phyloP scores from a whole-genome alignment of 2,329 filamentous ascomycete genomes.

The Thielaviopsis populi region DNA sequence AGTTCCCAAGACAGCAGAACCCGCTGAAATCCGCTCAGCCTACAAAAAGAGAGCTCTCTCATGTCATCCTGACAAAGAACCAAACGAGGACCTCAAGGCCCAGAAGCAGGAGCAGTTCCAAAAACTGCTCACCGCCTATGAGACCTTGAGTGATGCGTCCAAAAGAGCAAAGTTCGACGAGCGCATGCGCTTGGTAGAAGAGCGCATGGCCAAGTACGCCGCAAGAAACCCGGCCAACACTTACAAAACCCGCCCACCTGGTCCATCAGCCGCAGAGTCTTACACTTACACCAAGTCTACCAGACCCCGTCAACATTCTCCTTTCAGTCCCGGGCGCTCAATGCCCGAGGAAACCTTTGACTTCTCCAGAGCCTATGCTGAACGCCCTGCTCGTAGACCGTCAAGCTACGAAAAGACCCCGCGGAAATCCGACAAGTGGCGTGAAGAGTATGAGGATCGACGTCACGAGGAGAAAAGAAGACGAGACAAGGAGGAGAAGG shows the following conservation, averaged over 20 bases:
- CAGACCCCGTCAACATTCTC: background rate
- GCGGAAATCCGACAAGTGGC: background rate
- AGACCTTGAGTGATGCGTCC: conserved; percentile 66
- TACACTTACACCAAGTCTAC: background rate
- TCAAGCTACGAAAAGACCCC: conserved; percentile 11
- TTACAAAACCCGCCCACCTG: conserved; percentile 19
- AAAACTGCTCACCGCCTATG: conserved; percentile 82
- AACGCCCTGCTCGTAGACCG: background rate
- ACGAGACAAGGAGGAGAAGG: conserved; percentile 24
- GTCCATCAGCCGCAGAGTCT: background rate
- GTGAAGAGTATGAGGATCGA: conserved; percentile 14
- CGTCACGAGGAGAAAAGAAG: conserved; percentile 22
- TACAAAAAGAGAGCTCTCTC: conserved; percentile 78
- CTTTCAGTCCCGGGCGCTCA: background rate
- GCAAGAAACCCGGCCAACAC: conserved; percentile 22
- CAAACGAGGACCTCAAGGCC: conserved; percentile 59
- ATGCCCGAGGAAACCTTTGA: background rate
- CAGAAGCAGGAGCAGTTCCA: conserved; percentile 80
- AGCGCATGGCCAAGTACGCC: conserved; percentile 30
- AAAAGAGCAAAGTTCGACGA: conserved; percentile 66
- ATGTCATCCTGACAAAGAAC: conserved; percentile 84
- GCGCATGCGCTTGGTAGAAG: conserved; percentile 34
- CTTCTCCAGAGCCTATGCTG: background rate
- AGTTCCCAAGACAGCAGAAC: conserved; percentile 54
- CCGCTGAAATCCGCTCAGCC: conserved; percentile 58